These are phyloP conservation scores for Boletus tomentosulus DNA, from an alignment of 768 basidiomycete genomes.

Conservation along the genomic window DNA sequence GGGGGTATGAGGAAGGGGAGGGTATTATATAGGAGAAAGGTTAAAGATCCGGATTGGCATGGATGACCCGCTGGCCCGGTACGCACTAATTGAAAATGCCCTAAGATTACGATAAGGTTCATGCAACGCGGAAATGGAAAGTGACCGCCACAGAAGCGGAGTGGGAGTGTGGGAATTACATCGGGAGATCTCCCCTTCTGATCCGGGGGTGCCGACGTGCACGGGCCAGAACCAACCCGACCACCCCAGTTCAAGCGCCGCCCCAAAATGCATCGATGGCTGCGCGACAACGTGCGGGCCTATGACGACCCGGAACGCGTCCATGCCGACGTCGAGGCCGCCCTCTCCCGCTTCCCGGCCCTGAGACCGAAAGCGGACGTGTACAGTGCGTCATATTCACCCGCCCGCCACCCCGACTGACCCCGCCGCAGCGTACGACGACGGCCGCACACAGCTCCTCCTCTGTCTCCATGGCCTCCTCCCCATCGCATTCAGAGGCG, in stretches of 20 bases:
- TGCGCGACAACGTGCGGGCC: constrained; percentile 55
- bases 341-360: constrained; percentile 49
- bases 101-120: too few relatives aligned
- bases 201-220: constrained; percentile 15
- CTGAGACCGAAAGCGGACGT: constrained; percentile 78
- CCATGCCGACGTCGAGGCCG: constrained; percentile 57
- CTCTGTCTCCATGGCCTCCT: constrained; percentile 89
- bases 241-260: constrained; percentile 6
- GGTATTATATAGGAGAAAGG: constrained; percentile 36
- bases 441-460: constrained; percentile 88
- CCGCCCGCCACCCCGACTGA: neutral
- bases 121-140: constrained; percentile 38
- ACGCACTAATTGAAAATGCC: constrained; percentile 31
- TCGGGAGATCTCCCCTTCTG: constrained; percentile 23
- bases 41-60: constrained; percentile 48
- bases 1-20: constrained; percentile 1
- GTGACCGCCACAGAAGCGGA: constrained; percentile 46
- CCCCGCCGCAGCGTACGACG: constrained; percentile 71
- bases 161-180: constrained; percentile 24
- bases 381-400: constrained; percentile 50
- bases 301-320: constrained; percentile 58
- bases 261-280: constrained; percentile 45
- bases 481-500: constrained; percentile 72
- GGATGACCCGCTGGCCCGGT: constrained; percentile 22
- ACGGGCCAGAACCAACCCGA: constrained; percentile 13